phyloP scores from a whole-genome alignment of 2,329 filamentous ascomycete species.

The Tothia fuscella region DNA sequence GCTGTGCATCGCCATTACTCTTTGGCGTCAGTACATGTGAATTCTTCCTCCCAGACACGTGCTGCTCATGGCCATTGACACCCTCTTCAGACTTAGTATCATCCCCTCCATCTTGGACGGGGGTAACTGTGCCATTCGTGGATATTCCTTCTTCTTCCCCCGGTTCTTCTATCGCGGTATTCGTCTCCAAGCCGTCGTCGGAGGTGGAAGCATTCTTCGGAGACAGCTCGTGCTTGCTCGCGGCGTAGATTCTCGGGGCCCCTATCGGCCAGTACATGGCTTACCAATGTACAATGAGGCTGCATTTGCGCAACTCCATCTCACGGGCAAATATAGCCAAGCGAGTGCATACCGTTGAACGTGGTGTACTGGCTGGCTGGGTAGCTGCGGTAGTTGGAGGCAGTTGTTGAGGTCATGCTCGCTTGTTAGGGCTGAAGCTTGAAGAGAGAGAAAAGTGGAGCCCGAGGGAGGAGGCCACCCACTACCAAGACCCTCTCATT shows the following conservation, averaged over 20 bases:
- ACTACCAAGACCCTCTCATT: too few species aligned
- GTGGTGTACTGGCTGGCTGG: too few species aligned
- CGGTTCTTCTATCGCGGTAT: neutral
- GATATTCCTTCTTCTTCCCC: neutral
- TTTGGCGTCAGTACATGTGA: slow-evolving; percentile 6
- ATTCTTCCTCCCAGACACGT: neutral
- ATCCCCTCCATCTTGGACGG: neutral
- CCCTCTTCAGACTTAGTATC: slow-evolving; percentile 1
- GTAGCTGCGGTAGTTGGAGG: too few species aligned
- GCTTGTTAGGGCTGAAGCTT: too few species aligned
- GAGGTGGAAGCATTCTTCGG: neutral
- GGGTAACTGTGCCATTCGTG: neutral
- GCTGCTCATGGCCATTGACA: neutral
- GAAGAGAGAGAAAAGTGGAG: too few species aligned
- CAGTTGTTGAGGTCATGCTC: too few species aligned
- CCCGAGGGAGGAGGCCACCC: too few species aligned
- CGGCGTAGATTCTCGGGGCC: slow-evolving; percentile 71
- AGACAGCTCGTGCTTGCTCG: slow-evolving; percentile 49
- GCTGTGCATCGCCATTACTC: slow-evolving; percentile 15
- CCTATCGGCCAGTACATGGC: slow-evolving; percentile 86
- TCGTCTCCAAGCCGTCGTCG: slow-evolving; percentile 3
- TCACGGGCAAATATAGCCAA: slow-evolving; percentile 4
- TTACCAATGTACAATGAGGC: slow-evolving; percentile 11
- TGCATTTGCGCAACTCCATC: slow-evolving; percentile 15
- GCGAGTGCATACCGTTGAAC: too few species aligned